Percentiles rank a stretch among this genome's conserved stretches.
These are phyloP conservation scores for Setomelanomma holmii DNA, from an alignment of 2,329 filamentous ascomycete genomes.

Conservation along the genomic window DNA sequence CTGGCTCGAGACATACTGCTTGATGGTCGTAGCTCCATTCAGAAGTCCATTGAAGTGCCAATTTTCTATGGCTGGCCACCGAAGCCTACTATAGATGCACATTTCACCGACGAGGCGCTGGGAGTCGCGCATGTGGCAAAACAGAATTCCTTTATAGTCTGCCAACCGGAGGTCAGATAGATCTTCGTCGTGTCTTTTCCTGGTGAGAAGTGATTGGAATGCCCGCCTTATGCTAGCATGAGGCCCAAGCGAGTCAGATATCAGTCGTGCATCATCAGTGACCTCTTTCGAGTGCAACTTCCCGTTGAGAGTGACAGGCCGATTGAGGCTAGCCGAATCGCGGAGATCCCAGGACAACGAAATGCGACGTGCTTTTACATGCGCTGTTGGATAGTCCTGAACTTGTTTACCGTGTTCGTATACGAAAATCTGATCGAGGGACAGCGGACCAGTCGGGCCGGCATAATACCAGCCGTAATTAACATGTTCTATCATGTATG, in stretches of 20 bases:
- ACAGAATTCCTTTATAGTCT: not conserved
- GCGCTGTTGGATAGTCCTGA: not conserved
- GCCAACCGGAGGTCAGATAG: not conserved
- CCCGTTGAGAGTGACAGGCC: not conserved
- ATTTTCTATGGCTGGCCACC: not conserved
- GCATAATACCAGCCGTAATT: not conserved
- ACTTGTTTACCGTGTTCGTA: not conserved
- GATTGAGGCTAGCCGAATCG: not conserved
- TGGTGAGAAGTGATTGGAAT: not conserved
- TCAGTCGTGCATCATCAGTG: too few species aligned
- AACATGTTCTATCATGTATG: slow-evolving; percentile 1
- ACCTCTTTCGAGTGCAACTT: not conserved
- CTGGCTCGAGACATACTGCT: not conserved
- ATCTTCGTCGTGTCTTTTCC: not conserved
- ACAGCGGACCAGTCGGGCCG: not conserved
- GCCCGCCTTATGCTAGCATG: too few species aligned
- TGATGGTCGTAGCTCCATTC: not conserved
- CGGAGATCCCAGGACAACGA: slow-evolving; percentile 9
- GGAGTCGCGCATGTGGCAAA: slow-evolving; percentile 4
- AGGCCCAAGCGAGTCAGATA: too few species aligned
- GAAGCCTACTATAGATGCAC: not conserved
- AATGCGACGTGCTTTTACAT: slow-evolving; percentile 1
- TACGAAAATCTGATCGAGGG: not conserved
- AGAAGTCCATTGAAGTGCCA: not conserved
- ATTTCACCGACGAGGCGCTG: slow-evolving; percentile 6